Conservation (phyloP, 202 grass and related monocot genomes). For the Elaeis oleifera region DNA sequence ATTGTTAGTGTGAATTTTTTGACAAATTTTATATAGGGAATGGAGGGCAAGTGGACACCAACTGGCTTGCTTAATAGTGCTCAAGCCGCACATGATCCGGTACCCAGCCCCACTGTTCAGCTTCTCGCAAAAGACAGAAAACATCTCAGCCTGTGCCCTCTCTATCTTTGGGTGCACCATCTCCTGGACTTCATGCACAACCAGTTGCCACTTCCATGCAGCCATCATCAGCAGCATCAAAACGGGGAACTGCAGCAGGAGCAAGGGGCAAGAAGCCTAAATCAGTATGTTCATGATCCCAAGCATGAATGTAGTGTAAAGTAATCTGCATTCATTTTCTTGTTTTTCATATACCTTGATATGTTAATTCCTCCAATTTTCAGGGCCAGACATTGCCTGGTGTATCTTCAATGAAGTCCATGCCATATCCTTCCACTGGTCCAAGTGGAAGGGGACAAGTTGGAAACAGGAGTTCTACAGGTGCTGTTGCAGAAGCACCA, state of each 20-base stretch:
- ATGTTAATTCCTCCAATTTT: conserved; percentile 19
- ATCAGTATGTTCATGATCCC: conserved; percentile 37
- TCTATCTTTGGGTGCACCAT: conserved; percentile 30
- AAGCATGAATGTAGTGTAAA: background rate
- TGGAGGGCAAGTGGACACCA: conserved; percentile 56
- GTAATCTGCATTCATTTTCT: too few relatives aligned
- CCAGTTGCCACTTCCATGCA: conserved; percentile 38
- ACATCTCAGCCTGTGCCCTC: conserved; percentile 53
- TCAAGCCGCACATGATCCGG: conserved; percentile 44
- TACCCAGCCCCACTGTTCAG: conserved; percentile 53
- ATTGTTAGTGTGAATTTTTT: conserved; percentile 5
- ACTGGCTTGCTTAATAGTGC: conserved; percentile 39
- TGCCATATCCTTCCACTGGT: conserved; percentile 49
- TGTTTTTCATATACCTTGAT: background rate
- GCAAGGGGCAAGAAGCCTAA: conserved; percentile 70
- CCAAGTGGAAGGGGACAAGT: conserved; percentile 51
- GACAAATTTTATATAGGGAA: conserved; percentile 34
- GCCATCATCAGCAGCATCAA: conserved; percentile 50
- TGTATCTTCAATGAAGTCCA: conserved; percentile 38
- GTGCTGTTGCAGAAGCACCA: conserved; percentile 43
- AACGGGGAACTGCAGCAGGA: conserved; percentile 41
- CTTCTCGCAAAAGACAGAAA: conserved; percentile 92
- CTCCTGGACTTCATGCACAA: conserved; percentile 57
- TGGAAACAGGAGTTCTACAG: conserved; percentile 53
- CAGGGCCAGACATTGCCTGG: conserved; percentile 54